Base-by-base conservation (phyloP, 1,284 basidiomycete genomes). In the Ustilago tritici region DNA sequence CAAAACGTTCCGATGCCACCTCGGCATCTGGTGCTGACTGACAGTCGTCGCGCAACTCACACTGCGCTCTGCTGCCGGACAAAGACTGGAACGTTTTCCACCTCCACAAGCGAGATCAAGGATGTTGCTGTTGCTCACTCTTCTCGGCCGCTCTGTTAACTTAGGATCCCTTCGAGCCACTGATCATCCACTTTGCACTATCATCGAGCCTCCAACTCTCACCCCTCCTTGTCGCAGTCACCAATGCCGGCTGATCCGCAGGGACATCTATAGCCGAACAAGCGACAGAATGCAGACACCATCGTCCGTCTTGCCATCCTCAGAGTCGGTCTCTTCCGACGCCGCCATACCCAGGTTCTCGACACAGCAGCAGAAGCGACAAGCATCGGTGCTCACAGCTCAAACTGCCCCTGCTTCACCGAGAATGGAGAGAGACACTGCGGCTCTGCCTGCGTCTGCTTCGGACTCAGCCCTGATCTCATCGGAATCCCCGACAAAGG, bases 381-480 rank as follows among this genome's bases (percentile, higher is more conserved):
- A 67, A 43, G 68, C 73, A 19, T 67, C 73, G 12, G 53, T 60
- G 2, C 57, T 76, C 35, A 46, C 72, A 17, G 23, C 67, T 31
- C 72, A 70, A 41, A 70, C 67, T 15, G 63, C 66, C 6, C 63
- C 71, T 15, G 50, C 66, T 12, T 69, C 71, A n/a, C 36, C 62
- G 1, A 46, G 55, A 12, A 34, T 60, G n/a, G 11, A 49, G 28
- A 11, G 35, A 11, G 59, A 62, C 35, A 43, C 62, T 15, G 58
- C 53, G 41, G 54, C 62, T 2, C 40, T 56, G 47, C 55, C 59
- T 1, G n/a, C 36, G 8, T 76, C 73, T 54, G 64, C 68, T 10
- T 71, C 73, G 11, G 73, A 76, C 34, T 56, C 68, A 47, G 65
- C 61, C 7, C 65, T 68, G 15, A 31, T 52, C 11, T 38, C 66